These are phyloP conservation scores for Solanum raphanifolium DNA, from an alignment of 257 asterid genomes.

Conservation along the genomic window DNA sequence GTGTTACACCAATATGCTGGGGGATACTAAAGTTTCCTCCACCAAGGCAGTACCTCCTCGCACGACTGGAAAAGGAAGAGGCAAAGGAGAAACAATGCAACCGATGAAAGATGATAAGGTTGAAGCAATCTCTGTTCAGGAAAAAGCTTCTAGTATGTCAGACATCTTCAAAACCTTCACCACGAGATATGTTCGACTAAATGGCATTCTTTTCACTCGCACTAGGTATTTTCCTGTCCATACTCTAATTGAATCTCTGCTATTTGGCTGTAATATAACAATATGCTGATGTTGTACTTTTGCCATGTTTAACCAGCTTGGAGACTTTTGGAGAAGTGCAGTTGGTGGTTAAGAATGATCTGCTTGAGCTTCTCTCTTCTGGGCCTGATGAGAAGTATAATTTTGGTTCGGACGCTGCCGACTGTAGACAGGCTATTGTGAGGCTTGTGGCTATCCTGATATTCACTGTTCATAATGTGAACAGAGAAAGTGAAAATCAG, in stretches of 20 bases:
- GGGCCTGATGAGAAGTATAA: constrained; percentile 57
- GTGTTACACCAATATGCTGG: constrained; percentile 40
- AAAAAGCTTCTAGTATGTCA: constrained; percentile 25
- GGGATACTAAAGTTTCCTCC: constrained; percentile 44
- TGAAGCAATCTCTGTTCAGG: constrained; percentile 33
- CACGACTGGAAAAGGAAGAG: constrained; percentile 45
- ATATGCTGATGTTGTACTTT: background rate
- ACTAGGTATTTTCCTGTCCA: constrained; percentile 53
- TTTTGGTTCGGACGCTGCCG: constrained; percentile 62
- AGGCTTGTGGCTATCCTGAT: constrained; percentile 72
- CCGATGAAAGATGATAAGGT: constrained; percentile 29
- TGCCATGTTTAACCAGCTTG: constrained; percentile 44
- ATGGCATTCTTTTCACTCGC: constrained; percentile 85
- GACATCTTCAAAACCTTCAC: constrained; percentile 47
- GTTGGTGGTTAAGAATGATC: constrained; percentile 50
- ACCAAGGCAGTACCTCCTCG: constrained; percentile 30
- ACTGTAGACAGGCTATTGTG: constrained; percentile 56
- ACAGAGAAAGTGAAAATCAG: constrained; percentile 64
- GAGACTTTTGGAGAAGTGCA: constrained; percentile 79
- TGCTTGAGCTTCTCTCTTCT: constrained; percentile 62
- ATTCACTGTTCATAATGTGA: constrained; percentile 77
- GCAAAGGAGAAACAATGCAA: constrained; percentile 49
- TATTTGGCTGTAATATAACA: background rate
- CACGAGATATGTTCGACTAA: constrained; percentile 67
- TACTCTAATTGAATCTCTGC: background rate